These are phyloP conservation scores for Kwoniella mangroviensis DNA, from an alignment of 768 basidiomycete genomes.

Conservation along the genomic window DNA sequence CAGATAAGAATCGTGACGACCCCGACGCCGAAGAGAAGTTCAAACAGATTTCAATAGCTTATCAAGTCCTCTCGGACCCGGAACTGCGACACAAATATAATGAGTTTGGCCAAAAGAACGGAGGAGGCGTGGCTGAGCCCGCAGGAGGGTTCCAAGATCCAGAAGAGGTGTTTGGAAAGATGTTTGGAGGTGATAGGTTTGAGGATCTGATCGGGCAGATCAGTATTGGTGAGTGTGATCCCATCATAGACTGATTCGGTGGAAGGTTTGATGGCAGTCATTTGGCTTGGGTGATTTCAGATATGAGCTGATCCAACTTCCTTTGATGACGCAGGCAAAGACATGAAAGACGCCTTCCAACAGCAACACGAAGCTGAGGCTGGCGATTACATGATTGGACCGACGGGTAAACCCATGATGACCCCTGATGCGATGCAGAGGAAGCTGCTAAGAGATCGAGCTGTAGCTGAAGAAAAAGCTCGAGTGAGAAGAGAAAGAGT, in stretches of 20 bases:
- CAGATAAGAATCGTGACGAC: conserved; percentile 57
- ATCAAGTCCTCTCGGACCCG: conserved; percentile 57
- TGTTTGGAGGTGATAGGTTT: conserved; percentile 57
- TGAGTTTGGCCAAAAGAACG: conserved; percentile 56
- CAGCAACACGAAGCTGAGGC: conserved; percentile 50
- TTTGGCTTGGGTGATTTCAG: too few relatives aligned
- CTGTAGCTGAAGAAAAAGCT: conserved; percentile 44
- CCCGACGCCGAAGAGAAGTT: conserved; percentile 58
- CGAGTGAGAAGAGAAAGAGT: conserved; percentile 50
- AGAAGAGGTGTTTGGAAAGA: conserved; percentile 57
- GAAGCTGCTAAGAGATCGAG: conserved; percentile 45
- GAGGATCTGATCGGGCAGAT: conserved; percentile 55
- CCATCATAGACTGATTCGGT: background rate
- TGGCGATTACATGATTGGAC: conserved; percentile 41
- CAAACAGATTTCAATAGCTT: conserved; percentile 57
- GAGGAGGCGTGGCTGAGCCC: conserved; percentile 54
- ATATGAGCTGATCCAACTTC: background rate
- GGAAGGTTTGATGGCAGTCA: too few relatives aligned
- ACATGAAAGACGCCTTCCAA: conserved; percentile 59
- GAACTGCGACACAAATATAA: conserved; percentile 57
- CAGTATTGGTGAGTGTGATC: conserved; percentile 50
- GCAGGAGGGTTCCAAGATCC: conserved; percentile 57
- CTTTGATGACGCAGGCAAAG: conserved; percentile 36
- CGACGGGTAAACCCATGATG: conserved; percentile 48
- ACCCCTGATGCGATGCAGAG: conserved; percentile 52